Conservation (phyloP, 2,329 filamentous ascomycete species). For the Fusarium beomiforme region DNA sequence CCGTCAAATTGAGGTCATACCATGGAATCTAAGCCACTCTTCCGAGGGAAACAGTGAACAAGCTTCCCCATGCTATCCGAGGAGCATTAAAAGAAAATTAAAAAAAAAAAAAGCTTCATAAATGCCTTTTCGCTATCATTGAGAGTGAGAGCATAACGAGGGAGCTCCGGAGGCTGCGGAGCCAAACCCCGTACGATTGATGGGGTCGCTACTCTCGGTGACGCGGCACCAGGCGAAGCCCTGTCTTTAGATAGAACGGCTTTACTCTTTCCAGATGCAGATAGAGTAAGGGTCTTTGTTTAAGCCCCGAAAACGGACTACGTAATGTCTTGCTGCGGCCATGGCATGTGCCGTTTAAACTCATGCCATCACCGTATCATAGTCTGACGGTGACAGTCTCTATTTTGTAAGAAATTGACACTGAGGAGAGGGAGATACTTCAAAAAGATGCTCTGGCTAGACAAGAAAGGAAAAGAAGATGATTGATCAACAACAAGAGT, state of each 20-base stretch:
- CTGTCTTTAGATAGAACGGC: background rate
- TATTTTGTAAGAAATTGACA: background rate
- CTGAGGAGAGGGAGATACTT: background rate
- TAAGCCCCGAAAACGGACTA: conserved; percentile 21
- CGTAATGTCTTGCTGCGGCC: conserved; percentile 17
- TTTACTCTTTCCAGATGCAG: conserved; percentile 15
- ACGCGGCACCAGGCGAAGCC: conserved; percentile 29
- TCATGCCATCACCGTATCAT: background rate
- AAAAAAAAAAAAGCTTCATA: background rate
- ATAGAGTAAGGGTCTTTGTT: conserved; percentile 14
- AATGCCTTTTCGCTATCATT: background rate
- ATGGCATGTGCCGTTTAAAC: conserved; percentile 12
- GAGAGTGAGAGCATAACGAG: background rate
- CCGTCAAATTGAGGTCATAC: conserved; percentile 10
- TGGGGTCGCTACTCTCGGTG: conserved; percentile 26
- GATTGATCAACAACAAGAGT: background rate
- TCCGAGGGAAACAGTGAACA: background rate
- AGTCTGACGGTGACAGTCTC: background rate
- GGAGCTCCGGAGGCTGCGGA: conserved; percentile 20
- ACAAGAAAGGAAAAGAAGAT: background rate
- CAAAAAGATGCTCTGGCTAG: background rate
- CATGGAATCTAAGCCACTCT: conserved; percentile 2
- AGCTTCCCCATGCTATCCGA: conserved; percentile 18
- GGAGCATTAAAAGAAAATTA: background rate
- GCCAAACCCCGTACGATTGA: conserved; percentile 14